These are phyloP conservation scores for Excoecaria agallocha DNA, from an alignment of 345 rosid species.

Conservation along the genomic window DNA sequence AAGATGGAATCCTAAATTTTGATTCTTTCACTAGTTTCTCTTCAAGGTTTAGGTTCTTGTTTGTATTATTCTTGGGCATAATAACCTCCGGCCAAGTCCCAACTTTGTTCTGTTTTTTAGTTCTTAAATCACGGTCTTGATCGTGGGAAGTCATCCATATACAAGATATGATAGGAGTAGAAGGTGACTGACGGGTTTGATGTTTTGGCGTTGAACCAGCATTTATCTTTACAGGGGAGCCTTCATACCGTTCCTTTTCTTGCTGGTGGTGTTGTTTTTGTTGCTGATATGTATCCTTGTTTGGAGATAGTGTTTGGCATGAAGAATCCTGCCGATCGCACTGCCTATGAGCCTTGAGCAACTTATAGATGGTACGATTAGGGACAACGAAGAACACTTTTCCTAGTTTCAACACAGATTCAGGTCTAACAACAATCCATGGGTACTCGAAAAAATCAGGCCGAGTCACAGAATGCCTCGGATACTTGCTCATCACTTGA, in stretches of 20 bases:
- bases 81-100: constrained; percentile 22
- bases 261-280: not conserved
- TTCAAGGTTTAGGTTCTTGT: constrained; percentile 8
- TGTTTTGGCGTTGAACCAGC: constrained; percentile 29
- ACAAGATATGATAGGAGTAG: not conserved
- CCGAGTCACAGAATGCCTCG: constrained; percentile 49
- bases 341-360: constrained; percentile 32
- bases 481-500: constrained; percentile 42
- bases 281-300: not conserved
- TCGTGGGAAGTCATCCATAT: constrained; percentile 4
- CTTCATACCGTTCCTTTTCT: too few relatives aligned
- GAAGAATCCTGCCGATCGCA: not conserved
- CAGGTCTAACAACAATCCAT: constrained; percentile 46
- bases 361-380: constrained; percentile 31
- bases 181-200: constrained; percentile 12
- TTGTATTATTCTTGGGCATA: constrained; percentile 1
- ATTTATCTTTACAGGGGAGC: not conserved
- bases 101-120: constrained; percentile 8
- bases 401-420: constrained; percentile 33
- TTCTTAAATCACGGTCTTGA: not conserved
- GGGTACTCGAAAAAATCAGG: constrained; percentile 50
- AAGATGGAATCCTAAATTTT: not conserved
- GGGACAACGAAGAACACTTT: constrained; percentile 47
- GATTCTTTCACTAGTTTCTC: constrained; percentile 7
- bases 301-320: constrained; percentile 8